These are phyloP conservation scores for Selaginella tamariscina DNA, from an alignment of 75 land plant genomes.

Conservation along the genomic window DNA sequence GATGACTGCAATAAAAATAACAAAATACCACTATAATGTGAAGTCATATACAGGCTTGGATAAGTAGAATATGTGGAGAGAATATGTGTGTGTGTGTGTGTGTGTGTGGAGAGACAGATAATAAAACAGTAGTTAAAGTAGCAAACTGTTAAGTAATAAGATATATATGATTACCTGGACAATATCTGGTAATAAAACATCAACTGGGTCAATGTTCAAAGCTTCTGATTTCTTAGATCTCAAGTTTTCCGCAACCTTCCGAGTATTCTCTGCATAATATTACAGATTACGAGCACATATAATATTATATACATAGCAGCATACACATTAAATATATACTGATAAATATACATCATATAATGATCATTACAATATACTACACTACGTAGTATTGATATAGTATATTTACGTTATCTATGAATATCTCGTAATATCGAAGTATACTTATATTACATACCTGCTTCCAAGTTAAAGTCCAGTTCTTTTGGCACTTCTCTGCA, in stretches of 20 bases:
- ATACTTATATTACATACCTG: slow-evolving; percentile 62
- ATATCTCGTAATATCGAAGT: neutral
- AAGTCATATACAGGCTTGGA: neutral
- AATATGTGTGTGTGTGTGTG: neutral
- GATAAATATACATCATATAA: too few relatives aligned
- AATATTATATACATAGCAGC: too few relatives aligned
- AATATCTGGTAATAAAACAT: slow-evolving; percentile 82
- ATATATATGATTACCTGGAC: slow-evolving; percentile 41
- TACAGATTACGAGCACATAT: neutral
- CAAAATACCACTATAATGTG: neutral
- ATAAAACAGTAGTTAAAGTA: neutral
- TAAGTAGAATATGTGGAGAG: neutral
- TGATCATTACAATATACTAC: too few relatives aligned
- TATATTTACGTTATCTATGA: too few relatives aligned
- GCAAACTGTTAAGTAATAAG: neutral
- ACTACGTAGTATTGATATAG: too few relatives aligned
- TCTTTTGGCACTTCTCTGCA: slow-evolving; percentile 94
- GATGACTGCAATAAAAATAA: slow-evolving; percentile 48
- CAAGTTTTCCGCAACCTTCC: slow-evolving; percentile 61
- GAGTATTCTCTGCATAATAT: slow-evolving; percentile 59
- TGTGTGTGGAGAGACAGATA: neutral
- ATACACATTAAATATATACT: too few relatives aligned
- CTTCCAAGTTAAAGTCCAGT: slow-evolving; percentile 83
- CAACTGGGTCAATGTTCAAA: slow-evolving; percentile 27
- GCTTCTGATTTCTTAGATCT: slow-evolving; percentile 25